These are phyloP conservation scores for Epichloe sylvatica DNA, from an alignment of 2,329 filamentous ascomycete genomes.

Conservation along the genomic window DNA sequence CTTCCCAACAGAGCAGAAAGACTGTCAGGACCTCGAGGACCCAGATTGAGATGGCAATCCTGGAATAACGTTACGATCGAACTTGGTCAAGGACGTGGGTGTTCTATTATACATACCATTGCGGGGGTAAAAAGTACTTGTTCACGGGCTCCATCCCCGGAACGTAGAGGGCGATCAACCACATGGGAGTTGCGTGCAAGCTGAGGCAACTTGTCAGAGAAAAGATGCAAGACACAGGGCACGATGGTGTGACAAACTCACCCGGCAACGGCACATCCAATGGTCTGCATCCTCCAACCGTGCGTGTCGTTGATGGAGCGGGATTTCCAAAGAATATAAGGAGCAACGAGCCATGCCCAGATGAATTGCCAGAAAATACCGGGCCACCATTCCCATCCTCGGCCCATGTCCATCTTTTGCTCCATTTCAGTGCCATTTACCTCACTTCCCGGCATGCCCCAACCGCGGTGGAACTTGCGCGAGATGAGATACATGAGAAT, in stretches of 20 bases:
- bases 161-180: constrained; percentile 41
- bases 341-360: constrained; percentile 41
- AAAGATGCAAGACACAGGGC: background rate
- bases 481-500: constrained; percentile 47
- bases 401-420: constrained; percentile 27
- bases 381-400: constrained; percentile 54
- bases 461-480: constrained; percentile 22
- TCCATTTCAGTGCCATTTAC: constrained; percentile 35
- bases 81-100: constrained; percentile 29
- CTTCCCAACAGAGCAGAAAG: constrained; percentile 47
- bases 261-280: constrained; percentile 31
- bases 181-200: constrained; percentile 49
- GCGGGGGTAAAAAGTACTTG: constrained; percentile 37
- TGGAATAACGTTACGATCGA: constrained; percentile 3
- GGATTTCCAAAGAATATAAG: constrained; percentile 36
- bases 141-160: constrained; percentile 25
- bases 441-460: constrained; percentile 46
- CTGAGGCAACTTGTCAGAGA: constrained; percentile 17
- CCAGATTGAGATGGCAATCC: constrained; percentile 39
- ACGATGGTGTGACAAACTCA: constrained; percentile 12
- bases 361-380: constrained; percentile 46
- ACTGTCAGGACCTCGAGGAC: constrained; percentile 48
- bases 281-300: constrained; percentile 50
- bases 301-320: constrained; percentile 49
- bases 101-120: constrained; percentile 33